Evolutionary conservation across 2,329 filamentous ascomycete genomes (phyloP).

Genomic region (Ascochyta fabae): DNA sequence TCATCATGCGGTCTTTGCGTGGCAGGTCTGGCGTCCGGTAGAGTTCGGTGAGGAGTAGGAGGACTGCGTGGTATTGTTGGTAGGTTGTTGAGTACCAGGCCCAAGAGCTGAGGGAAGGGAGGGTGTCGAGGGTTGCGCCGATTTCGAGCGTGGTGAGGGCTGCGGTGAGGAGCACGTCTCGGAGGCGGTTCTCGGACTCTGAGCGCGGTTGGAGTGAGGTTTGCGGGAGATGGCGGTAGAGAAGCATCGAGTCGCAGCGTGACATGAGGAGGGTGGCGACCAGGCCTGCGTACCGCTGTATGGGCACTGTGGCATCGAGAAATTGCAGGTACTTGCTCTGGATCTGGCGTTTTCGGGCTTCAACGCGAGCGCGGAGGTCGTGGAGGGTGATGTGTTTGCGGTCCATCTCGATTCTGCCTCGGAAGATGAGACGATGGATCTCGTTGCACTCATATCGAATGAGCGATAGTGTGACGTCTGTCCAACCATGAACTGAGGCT

Average conservation of each 20-base stretch:
- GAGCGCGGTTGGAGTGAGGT: conserved; percentile 43
- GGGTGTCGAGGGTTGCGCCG: conserved; percentile 48
- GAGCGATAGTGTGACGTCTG: conserved; percentile 44
- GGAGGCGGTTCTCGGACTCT: conserved; percentile 45
- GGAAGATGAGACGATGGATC: conserved; percentile 47
- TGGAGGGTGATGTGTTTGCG: conserved; percentile 47
- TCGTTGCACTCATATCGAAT: conserved; percentile 50
- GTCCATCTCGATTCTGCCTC: conserved; percentile 48
- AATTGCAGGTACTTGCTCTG: conserved; percentile 44
- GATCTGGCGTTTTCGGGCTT: conserved; percentile 44
- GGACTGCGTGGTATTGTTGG: conserved; percentile 48
- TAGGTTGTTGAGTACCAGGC: conserved; percentile 49
- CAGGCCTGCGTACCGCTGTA: conserved; percentile 48
- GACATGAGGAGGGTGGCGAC: conserved; percentile 48
- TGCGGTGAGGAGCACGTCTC: conserved; percentile 46
- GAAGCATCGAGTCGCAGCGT: conserved; percentile 49
- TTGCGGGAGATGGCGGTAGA: conserved; percentile 48
- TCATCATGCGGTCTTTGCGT: conserved; percentile 47
- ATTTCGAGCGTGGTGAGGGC: conserved; percentile 48
- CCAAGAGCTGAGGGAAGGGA: conserved; percentile 45
- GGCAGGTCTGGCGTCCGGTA: conserved; percentile 46
- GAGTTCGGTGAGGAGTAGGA: conserved; percentile 47
- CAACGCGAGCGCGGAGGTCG: conserved; percentile 44
- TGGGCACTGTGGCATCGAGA: conserved; percentile 42
- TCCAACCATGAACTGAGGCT: conserved; percentile 39